phyloP scores from a whole-genome alignment of 2,329 filamentous ascomycete genomes.

The Phyllosticta citribraziliensis region DNA sequence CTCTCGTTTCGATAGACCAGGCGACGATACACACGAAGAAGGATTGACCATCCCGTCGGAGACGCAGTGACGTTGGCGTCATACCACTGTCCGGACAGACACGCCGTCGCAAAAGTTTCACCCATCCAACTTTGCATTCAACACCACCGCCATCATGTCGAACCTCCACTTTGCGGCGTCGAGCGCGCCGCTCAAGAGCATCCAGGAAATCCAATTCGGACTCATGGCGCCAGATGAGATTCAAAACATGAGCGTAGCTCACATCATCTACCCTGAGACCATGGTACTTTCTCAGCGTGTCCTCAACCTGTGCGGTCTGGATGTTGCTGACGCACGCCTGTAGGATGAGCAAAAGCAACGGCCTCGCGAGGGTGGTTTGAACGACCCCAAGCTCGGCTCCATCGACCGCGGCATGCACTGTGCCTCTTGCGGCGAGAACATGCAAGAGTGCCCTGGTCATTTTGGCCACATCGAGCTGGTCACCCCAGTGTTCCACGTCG shows the following conservation, averaged over 20 bases:
- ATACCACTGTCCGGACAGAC: background rate
- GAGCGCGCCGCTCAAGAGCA: constrained; percentile 90
- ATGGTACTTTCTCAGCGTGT: constrained; percentile 47
- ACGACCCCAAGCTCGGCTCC: constrained; percentile 90
- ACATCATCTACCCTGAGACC: constrained; percentile 96
- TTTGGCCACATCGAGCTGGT: constrained; percentile 98
- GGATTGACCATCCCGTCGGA: background rate
- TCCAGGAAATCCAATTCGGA: constrained; percentile 98
- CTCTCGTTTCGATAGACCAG: background rate
- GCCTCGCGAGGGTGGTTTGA: constrained; percentile 83
- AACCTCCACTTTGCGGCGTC: constrained; percentile 86
- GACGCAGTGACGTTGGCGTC: constrained; percentile 4
- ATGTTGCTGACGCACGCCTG: constrained; percentile 17
- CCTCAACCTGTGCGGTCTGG: constrained; percentile 10
- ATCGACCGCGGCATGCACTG: constrained; percentile 95
- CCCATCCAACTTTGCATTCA: background rate
- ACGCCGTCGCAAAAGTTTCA: constrained; percentile 1
- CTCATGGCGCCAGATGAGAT: constrained; percentile 97
- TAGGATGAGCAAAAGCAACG: constrained; percentile 81
- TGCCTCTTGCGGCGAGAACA: constrained; percentile 90
- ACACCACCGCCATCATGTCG: constrained; percentile 47
- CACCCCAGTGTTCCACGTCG: constrained; percentile 85
- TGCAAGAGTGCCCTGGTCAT: constrained; percentile 92
- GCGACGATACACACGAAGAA: background rate
- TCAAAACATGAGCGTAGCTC: constrained; percentile 94